Evolutionary conservation across 208 protist species (phyloP).

Genomic region (Wallacemonas sp.): DNA sequence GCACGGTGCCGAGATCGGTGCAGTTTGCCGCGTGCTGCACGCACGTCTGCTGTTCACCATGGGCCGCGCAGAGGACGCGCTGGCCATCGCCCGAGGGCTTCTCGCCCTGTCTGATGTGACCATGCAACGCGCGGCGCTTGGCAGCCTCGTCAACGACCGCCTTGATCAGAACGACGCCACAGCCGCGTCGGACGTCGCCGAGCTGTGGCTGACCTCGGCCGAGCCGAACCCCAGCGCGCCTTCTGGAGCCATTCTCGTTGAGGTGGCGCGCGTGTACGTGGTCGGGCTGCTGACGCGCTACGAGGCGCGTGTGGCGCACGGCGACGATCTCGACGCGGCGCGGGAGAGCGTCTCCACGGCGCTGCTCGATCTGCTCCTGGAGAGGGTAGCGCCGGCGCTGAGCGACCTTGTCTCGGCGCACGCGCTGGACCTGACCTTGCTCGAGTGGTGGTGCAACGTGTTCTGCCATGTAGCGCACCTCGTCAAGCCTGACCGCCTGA

Average conservation of each 20-base stretch:
- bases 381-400: conserved; percentile 18
- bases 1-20: background rate
- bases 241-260: background rate
- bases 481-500: conserved; percentile 7
- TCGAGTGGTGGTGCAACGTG: conserved; percentile 43
- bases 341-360: background rate
- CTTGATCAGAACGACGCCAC: background rate
- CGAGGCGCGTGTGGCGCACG: background rate
- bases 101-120: background rate
- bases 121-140: background rate
- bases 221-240: too few relatives aligned
- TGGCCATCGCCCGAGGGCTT: background rate
- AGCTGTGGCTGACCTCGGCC: background rate
- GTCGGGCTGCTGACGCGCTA: background rate
- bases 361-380: conserved; percentile 7
- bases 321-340: background rate
- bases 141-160: background rate
- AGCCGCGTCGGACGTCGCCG: background rate
- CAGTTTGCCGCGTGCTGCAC: background rate
- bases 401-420: background rate
- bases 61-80: background rate
- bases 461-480: conserved; percentile 33
- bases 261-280: conserved; percentile 8
- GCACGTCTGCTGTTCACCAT: background rate
- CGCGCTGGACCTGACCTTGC: background rate